Conservation (phyloP, 78 protist genomes). For the Reticulomyxa filosa region DNA sequence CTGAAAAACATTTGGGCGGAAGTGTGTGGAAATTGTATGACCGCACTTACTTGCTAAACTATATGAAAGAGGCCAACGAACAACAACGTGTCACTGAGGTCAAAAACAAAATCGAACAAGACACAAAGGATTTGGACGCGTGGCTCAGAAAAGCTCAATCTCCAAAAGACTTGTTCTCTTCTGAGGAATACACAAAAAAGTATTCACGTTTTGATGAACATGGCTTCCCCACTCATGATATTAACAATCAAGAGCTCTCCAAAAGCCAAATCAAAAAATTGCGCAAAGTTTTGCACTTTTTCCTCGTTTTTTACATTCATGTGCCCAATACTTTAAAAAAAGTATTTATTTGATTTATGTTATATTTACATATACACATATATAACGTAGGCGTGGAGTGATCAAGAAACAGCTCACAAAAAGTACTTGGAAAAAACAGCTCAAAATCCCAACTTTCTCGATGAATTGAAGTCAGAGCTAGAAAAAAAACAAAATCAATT, state of each 20-base stretch:
- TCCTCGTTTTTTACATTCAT: no score
- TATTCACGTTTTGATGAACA: constrained; percentile 18
- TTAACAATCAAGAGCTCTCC: neutral
- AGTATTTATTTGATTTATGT: no score
- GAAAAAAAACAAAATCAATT: no score
- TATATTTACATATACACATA: no score
- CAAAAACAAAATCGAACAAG: neutral
- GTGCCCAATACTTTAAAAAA: no score
- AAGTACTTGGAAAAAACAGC: no score
- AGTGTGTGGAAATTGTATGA: constrained; percentile 33
- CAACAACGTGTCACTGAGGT: neutral
- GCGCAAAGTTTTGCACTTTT: no score
- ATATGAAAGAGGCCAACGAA: neutral
- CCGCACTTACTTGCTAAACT: constrained; percentile 6
- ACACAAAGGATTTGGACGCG: neutral
- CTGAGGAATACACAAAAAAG: constrained; percentile 1
- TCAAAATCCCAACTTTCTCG: no score
- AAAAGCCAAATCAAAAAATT: neutral
- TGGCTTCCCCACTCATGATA: constrained; percentile 27
- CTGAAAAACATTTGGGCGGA: neutral
- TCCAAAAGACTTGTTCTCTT: constrained; percentile 15
- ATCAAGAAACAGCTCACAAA: no score
- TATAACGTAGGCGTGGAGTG: no score
- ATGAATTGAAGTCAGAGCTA: no score
- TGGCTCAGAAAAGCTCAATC: neutral